A percentile compares a stretch with the other conserved stretches of the same genome.
phyloP scores from a whole-genome alignment of 2,329 filamentous ascomycete genomes.

The Colletotrichum sp. region DNA sequence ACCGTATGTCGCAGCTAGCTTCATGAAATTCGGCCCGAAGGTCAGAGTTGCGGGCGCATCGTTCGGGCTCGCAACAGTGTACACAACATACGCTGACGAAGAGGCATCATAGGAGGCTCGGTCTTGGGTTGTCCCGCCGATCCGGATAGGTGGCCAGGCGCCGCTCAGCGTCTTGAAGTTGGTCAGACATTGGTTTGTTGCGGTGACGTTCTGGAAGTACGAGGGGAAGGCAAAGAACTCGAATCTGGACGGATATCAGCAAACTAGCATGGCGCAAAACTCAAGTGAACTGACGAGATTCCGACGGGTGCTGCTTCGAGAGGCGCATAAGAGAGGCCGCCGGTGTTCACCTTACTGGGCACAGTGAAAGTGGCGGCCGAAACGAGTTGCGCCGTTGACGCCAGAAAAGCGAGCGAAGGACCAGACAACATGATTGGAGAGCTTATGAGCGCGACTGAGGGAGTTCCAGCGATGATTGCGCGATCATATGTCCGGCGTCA shows the following conservation, averaged over 20 bases:
- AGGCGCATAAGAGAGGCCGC: background rate
- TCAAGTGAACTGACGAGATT: background rate
- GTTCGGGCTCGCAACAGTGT: slow-evolving; percentile 49
- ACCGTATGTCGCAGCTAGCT: slow-evolving; percentile 50
- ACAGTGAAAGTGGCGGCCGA: background rate
- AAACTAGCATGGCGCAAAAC: background rate
- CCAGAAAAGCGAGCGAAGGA: background rate
- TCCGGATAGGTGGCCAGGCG: slow-evolving; percentile 57
- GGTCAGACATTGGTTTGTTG: slow-evolving; percentile 54
- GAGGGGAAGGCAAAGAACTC: slow-evolving; percentile 63
- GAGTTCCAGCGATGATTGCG: background rate
- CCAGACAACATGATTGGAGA: background rate
- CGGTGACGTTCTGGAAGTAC: slow-evolving; percentile 56
- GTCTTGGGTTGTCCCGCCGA: slow-evolving; percentile 65
- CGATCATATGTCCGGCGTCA: background rate
- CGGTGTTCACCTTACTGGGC: background rate
- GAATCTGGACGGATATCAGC: slow-evolving; percentile 37
- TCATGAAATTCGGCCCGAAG: slow-evolving; percentile 58
- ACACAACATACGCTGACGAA: slow-evolving; percentile 51
- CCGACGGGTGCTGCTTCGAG: slow-evolving; percentile 6
- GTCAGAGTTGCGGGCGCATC: slow-evolving; percentile 56
- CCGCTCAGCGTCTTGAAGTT: slow-evolving; percentile 57
- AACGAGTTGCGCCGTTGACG: background rate
- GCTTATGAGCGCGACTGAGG: background rate
- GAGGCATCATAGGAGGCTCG: slow-evolving; percentile 55